Percentiles rank a stretch among this genome's conserved stretches.
phyloP scores from a whole-genome alignment of 2,329 filamentous ascomycete species.

The Neopestalotiopsis rosae region DNA sequence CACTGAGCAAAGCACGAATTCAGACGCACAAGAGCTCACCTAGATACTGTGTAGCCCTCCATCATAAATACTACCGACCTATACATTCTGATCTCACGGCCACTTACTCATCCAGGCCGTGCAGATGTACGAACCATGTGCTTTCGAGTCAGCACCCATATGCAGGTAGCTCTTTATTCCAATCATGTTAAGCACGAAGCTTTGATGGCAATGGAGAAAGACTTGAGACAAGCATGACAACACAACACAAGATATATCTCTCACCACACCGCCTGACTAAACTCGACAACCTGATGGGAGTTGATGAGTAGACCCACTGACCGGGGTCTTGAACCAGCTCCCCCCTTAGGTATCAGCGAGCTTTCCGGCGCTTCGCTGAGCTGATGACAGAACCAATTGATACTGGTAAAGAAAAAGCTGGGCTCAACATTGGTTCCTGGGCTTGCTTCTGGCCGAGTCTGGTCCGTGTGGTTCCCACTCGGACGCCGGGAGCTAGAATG shows the following conservation, averaged over 20 bases:
- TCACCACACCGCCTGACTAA: slow-evolving; percentile 6
- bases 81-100: no score
- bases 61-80: no score
- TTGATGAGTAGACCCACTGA: not conserved
- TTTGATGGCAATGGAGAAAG: not conserved
- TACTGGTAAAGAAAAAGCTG: not conserved
- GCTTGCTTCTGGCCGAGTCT: not conserved
- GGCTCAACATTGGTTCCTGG: not conserved
- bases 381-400: slow-evolving; percentile 4
- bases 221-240: not conserved
- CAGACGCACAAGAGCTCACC: no score
- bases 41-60: no score
- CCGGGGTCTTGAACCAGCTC: slow-evolving; percentile 2
- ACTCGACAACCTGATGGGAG: not conserved
- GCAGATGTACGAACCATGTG: not conserved
- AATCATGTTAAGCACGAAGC: not conserved
- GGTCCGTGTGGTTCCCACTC: not conserved
- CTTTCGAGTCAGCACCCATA: not conserved
- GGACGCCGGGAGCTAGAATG: slow-evolving; percentile 1
- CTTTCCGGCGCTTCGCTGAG: not conserved
- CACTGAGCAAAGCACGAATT: no score
- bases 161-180: not conserved
- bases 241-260: not conserved
- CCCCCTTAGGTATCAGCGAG: not conserved
- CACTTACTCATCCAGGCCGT: no score